Evolutionary conservation across 164 flowering plant genomes (phyloP).

Genomic region (Sedum album): DNA sequence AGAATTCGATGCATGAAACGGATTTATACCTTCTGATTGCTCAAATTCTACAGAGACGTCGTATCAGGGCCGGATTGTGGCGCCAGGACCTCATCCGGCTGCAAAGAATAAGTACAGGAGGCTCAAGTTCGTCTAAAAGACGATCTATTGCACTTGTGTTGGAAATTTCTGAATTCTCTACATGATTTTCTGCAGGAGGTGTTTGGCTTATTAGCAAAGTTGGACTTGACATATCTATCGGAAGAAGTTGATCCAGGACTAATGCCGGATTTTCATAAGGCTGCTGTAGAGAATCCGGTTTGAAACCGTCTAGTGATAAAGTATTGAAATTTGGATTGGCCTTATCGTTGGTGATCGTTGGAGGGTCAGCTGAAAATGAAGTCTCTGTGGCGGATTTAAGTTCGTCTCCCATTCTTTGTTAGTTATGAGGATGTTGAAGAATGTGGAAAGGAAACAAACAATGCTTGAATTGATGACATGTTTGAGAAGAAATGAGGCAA

Average conservation of each 20-base stretch:
- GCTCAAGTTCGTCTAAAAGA: background rate
- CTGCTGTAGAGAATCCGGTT: background rate
- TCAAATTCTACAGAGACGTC: background rate
- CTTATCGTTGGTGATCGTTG: slow-evolving; percentile 11
- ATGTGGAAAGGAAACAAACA: no score
- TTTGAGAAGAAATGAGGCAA: no score
- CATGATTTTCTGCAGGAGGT: background rate
- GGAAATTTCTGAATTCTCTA: background rate
- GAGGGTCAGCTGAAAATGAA: no score
- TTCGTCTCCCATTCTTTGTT: background rate
- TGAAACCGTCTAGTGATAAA: background rate
- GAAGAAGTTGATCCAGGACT: slow-evolving; percentile 4
- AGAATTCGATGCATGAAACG: background rate
- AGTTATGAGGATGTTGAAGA: no score
- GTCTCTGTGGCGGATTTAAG: background rate
- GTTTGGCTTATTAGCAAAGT: background rate
- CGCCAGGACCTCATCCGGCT: background rate
- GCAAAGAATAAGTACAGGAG: background rate
- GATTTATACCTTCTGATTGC: background rate
- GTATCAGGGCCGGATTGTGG: background rate
- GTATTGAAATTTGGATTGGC: background rate
- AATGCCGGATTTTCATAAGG: background rate
- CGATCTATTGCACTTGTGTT: background rate
- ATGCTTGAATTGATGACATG: no score
- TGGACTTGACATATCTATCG: slow-evolving; percentile 2